These are phyloP conservation scores for Oryza rufipogon DNA, from an alignment of 176 grass and related monocot genomes.

Conservation along the genomic window DNA sequence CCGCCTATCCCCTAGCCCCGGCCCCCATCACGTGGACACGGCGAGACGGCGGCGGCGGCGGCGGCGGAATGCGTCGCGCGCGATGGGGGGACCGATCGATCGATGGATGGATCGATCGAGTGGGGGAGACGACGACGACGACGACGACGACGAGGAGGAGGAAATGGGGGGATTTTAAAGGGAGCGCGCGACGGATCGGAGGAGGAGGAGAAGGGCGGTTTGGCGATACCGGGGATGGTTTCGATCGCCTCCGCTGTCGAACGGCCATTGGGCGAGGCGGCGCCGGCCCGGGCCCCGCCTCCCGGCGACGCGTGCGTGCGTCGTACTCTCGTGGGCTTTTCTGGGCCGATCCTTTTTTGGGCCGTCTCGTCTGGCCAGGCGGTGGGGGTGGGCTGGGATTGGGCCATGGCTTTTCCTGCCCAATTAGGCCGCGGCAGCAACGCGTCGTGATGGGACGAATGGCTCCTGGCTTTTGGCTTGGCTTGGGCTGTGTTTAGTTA, in stretches of 20 bases:
- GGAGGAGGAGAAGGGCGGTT: background rate
- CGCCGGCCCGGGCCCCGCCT: background rate
- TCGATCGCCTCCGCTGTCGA: constrained; percentile 39
- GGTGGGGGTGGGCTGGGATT: background rate
- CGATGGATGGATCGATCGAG: background rate
- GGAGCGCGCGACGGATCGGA: constrained; percentile 28
- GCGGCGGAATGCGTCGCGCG: background rate
- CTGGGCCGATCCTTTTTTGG: background rate
- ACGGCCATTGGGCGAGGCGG: constrained; percentile 25
- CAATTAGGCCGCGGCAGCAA: background rate
- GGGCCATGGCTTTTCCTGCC: background rate
- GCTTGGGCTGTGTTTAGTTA: too few relatives aligned
- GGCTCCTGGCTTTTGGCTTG: too few relatives aligned
- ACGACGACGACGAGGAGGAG: background rate
- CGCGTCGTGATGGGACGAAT: background rate
- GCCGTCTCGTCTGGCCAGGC: background rate
- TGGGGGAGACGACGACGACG: background rate
- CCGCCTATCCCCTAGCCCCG: too few relatives aligned
- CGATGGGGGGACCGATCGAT: background rate
- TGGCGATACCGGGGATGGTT: constrained; percentile 37
- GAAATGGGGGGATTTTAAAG: constrained; percentile 37
- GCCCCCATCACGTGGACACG: background rate
- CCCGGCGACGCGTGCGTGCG: background rate
- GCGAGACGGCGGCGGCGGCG: background rate
- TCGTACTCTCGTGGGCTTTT: too few relatives aligned